Base-by-base conservation (phyloP, 129 eudicot species). In the Kitagawia praeruptora region DNA sequence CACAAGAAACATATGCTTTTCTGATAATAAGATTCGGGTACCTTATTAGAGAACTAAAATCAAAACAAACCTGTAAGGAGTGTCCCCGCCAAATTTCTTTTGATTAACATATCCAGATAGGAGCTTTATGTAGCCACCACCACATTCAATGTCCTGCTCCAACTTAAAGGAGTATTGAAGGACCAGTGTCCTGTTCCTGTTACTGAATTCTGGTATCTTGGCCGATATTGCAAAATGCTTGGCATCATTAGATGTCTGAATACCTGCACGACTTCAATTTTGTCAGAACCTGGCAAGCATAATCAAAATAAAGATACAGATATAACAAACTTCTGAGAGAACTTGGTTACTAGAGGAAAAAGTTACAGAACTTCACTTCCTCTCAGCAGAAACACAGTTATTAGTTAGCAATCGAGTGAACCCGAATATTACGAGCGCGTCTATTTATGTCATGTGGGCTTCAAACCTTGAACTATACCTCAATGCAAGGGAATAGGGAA, bases 71-170 rank as follows among this genome's bases (percentile, higher is more conserved):
- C 77, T 75, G 77, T 75, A 75, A 27, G 77, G 77, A 1, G 77
- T 75, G 41, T 75, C 77, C 58, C 77, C 77, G 6, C 77, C 77
- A 1, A 75, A 75, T 75, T 75, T 75, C 61, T 75, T 75, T 27
- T 46, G 77, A 46, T 75, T 75, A 45, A 75, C 63, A 75, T 44
- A 75, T n/a, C 77, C 77, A 25, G 77, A 75, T 45, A 75, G 61
- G 37, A 75, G 77, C 23, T 75, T 75, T 25, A 75, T 75, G 61
- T 75, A 75, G 25, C 77, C 77, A 8, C 77, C 77, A 27, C 77
- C 77, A 75, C 77, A 75, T 75, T 75, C 77, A 46, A 75, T 46
- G 40, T 75, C 77, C 42, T 75, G 77, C 58, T 75, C 77, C 58
- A 75, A 46, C 77, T 75, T 75, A 13, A 75, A 12, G 41, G 77